Evolutionary conservation across 257 asterid genomes (phyloP), one percentile per base, ranked within the genome.

Genomic region (Haberlea rhodopensis): DNA sequence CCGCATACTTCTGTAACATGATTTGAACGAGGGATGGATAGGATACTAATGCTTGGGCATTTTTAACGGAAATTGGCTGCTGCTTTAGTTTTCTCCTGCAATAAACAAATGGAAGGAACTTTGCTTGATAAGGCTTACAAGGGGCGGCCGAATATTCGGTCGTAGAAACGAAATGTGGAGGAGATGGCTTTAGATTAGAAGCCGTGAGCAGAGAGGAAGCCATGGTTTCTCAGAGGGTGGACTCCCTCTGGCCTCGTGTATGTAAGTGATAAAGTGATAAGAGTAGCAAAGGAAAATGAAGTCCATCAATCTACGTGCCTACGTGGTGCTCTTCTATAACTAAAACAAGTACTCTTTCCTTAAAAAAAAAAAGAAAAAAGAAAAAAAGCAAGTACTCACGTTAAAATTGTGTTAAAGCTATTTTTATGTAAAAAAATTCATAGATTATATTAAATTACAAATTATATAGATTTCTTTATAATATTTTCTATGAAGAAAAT

Each of bases 141-240:
- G 76, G 71, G 63, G 5, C 13, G 51, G 27, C 37, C 61, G 40
- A 60, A 62, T 25, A 71, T 61, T 48, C 66, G 72, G 46, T 60
- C 6, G 71, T 2, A 5, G 75, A 62, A 67, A 53, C 57, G 26
- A 25, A 22, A 53, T 57, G 60, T 31, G 75, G 31, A 21, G 68
- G 62, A 3, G 68, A 59, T 34, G 76, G 76, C 49, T 25, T 73
- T 37, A 45, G 19, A 18, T 60, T 59, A 25, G 75, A 71, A 76
- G 74, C 72, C 60, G 60, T 62, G 53, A 79, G 73, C 73, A 74
- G 40, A 74, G 79, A 49, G 73, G 79, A 73, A 76, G 69, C 79
- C 87, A 81, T 72, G 25, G 71, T 48, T 63, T 43, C 20, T 20
- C 20, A 27, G 62, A 57, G 58, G 34, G 56, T 23, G 67, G 40